These are phyloP conservation scores for Ploettnerulaceae sp. DNA, from an alignment of 2,329 filamentous ascomycete species.

Conservation along the genomic window DNA sequence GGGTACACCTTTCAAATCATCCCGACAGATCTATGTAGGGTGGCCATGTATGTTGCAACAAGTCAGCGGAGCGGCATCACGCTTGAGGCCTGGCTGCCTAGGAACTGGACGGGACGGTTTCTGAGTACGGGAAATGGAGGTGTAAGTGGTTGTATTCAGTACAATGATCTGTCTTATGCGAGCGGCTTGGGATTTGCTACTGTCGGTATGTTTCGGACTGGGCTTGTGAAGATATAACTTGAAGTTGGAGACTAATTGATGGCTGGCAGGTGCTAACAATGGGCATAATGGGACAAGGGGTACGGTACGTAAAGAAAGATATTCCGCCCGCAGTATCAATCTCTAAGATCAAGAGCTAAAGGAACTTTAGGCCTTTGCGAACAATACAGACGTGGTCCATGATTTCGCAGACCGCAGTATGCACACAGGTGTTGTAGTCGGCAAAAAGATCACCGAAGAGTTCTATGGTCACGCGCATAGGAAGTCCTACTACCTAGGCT, in stretches of 20 bases:
- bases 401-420: slow-evolving; percentile 28
- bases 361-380: slow-evolving; percentile 14
- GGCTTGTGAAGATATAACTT: background rate
- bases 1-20: slow-evolving; percentile 9
- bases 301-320: slow-evolving; percentile 14
- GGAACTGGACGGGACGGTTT: slow-evolving; percentile 40
- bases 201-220: slow-evolving; percentile 16
- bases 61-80: slow-evolving; percentile 17
- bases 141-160: slow-evolving; percentile 25
- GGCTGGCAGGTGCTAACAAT: slow-evolving; percentile 22
- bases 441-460: slow-evolving; percentile 28
- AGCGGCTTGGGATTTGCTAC: slow-evolving; percentile 23
- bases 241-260: background rate
- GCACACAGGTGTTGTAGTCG: slow-evolving; percentile 22
- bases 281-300: slow-evolving; percentile 30
- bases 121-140: slow-evolving; percentile 34
- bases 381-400: slow-evolving; percentile 24
- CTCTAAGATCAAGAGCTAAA: background rate
- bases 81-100: slow-evolving; percentile 33
- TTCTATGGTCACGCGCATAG: slow-evolving; percentile 34
- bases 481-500: slow-evolving; percentile 39
- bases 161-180: slow-evolving; percentile 23
- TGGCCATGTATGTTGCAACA: slow-evolving; percentile 22
- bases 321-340: too few relatives aligned
- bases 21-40: slow-evolving; percentile 17